Base-by-base conservation (phyloP, 164 flowering plant species). In the Malania oleifera region DNA sequence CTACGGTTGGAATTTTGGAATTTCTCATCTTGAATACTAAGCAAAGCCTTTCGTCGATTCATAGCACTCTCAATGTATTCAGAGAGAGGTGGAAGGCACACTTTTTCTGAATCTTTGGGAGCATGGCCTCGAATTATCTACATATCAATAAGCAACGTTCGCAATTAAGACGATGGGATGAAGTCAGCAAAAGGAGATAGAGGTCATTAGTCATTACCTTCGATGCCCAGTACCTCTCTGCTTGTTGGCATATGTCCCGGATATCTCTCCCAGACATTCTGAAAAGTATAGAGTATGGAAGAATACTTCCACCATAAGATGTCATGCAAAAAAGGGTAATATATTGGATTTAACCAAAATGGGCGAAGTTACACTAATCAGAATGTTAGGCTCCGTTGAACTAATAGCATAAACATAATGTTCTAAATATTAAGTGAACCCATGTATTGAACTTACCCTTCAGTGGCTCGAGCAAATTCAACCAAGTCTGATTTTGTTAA, bases 201-300 rank as follows among this genome's bases (percentile, higher is more conserved):
- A 15, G 2, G 18, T 13, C 18, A 28, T 23, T 9, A 10, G n/a
- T 38, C 15, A 13, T 57, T 73, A 87, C 98, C 96, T 87, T 92
- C 62, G 98, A 85, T 47, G 99, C 99, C 99, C 99, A 88, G n/a
- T 70, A 81, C 14, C 99, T 72, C 70, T 93, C 99, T 17, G 99
- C 96, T 73, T 88, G 95, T 64, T 86, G 98, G 54, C 98, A 93
- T 1, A 87, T 80, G 54, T 90, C 96, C 51, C 90, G 79, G 14
- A 93, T 87, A 64, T 93, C 97, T 62, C 99, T 75, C 46, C 99
- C 99, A 2, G 97, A 90, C 96, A 93, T 85, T 44, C 99, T 93
- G 76, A 61, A 63, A 3, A 7, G 7, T 18, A 18, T 9, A 10
- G 27, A 40, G 14, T 14, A 15, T 15, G 13, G 44, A 12, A 2